These are phyloP conservation scores for Hypoxylon sp. DNA, from an alignment of 2,329 filamentous ascomycete genomes.

Conservation along the genomic window DNA sequence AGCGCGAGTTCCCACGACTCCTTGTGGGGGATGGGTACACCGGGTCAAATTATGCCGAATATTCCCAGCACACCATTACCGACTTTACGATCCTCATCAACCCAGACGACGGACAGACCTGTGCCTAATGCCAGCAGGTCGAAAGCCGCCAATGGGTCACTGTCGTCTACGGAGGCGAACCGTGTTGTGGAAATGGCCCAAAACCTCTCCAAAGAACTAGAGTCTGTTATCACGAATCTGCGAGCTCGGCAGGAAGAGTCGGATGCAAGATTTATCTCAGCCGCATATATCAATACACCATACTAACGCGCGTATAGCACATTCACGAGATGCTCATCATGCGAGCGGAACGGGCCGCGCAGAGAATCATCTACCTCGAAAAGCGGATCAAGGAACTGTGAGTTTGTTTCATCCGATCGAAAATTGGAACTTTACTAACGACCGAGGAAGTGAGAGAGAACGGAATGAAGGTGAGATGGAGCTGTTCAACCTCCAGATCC, in stretches of 20 bases:
- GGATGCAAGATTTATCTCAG: constrained; percentile 57
- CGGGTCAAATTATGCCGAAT: constrained; percentile 38
- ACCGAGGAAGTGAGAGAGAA: constrained; percentile 63
- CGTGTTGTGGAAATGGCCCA: constrained; percentile 55
- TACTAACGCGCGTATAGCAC: constrained; percentile 58
- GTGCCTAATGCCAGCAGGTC: background rate
- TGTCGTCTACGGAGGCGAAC: constrained; percentile 47
- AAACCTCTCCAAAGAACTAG: constrained; percentile 63
- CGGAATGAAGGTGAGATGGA: constrained; percentile 69
- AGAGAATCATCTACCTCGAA: constrained; percentile 71
- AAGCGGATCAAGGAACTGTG: constrained; percentile 69
- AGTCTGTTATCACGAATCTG: constrained; percentile 62
- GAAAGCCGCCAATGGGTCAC: constrained; percentile 10
- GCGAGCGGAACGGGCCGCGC: constrained; percentile 67
- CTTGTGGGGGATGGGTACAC: constrained; percentile 52
- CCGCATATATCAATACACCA: constrained; percentile 1
- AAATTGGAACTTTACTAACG: constrained; percentile 29
- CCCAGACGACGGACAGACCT: constrained; percentile 20
- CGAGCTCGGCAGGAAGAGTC: constrained; percentile 69
- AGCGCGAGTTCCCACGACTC: constrained; percentile 39
- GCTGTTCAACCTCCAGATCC: constrained; percentile 70
- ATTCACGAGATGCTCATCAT: constrained; percentile 71
- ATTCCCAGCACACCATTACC: constrained; percentile 33
- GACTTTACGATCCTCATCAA: constrained; percentile 32
- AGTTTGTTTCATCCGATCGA: constrained; percentile 40